Percentiles rank a stretch among this genome's conserved stretches.
phyloP scores from a whole-genome alignment of 73 alveolate species.

The Uronychia setigera region DNA sequence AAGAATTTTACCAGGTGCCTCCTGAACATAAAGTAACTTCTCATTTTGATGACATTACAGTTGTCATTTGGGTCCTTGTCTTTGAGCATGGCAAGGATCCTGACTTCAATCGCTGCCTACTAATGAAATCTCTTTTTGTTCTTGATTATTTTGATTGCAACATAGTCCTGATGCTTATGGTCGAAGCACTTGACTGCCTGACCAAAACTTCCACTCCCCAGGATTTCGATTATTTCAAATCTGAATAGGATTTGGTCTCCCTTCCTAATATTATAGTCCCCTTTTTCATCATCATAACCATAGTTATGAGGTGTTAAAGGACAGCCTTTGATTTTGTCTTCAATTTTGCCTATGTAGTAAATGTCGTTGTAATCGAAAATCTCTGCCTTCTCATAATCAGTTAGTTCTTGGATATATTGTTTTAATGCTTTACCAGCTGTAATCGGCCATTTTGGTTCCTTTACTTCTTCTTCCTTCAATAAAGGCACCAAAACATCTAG shows the following conservation, averaged over 20 bases:
- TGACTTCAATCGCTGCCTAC: constrained; percentile 57
- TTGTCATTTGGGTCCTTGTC: constrained; percentile 67
- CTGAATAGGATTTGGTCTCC: constrained; percentile 93
- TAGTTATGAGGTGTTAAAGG: constrained; percentile 43
- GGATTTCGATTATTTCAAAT: constrained; percentile 82
- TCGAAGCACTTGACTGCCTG: constrained; percentile 81
- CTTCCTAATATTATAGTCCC: constrained; percentile 79
- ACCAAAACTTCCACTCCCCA: constrained; percentile 82
- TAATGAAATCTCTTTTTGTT: constrained; percentile 62
- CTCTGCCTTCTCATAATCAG: constrained; percentile 79
- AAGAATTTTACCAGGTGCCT: constrained; percentile 52
- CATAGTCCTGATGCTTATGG: constrained; percentile 74
- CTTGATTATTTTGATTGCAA: constrained; percentile 94
- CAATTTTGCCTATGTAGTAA: constrained; percentile 55
- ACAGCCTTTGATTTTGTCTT: constrained; percentile 40
- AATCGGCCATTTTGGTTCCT: constrained; percentile 45
- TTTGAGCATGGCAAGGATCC: constrained; percentile 34
- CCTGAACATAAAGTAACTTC: constrained; percentile 55
- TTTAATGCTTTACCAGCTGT: constrained; percentile 73
- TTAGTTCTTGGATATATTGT: constrained; percentile 43
- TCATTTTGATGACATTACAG: constrained; percentile 53
- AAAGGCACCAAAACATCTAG: not conserved
- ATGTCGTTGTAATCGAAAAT: constrained; percentile 74
- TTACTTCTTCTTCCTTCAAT: no score
- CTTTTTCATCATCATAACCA: constrained; percentile 85